phyloP scores from a whole-genome alignment of 2,329 filamentous ascomycete species.

The Cordyceps javanica region DNA sequence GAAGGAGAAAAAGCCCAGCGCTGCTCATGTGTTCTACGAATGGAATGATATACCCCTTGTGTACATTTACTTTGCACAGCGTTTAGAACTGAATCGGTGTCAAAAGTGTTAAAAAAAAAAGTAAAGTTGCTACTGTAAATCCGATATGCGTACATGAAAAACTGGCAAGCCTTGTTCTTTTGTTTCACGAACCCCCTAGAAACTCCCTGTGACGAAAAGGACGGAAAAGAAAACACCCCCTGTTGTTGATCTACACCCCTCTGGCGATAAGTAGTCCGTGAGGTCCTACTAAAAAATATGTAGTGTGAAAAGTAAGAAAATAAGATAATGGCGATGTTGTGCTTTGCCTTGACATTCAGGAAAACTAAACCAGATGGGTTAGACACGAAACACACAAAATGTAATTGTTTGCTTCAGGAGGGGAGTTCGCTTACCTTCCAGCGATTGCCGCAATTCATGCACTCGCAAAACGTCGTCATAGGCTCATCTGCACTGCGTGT shows the following conservation, averaged over 20 bases:
- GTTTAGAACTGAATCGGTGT: background rate
- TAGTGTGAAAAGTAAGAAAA: conserved; percentile 15
- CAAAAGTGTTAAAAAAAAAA: background rate
- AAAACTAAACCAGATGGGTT: conserved; percentile 3
- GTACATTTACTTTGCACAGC: too few species aligned
- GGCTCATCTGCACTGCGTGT: conserved; percentile 94
- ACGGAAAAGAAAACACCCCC: conserved; percentile 6
- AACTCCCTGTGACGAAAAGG: background rate
- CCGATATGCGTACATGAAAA: conserved; percentile 5
- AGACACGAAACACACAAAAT: background rate
- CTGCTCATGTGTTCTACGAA: conserved; percentile 7
- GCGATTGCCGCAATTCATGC: conserved; percentile 61
- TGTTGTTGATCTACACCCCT: conserved; percentile 1
- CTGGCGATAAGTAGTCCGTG: background rate
- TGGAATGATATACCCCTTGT: conserved; percentile 5
- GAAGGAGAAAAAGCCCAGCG: background rate
- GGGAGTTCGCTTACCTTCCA: conserved; percentile 58
- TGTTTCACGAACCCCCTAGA: background rate
- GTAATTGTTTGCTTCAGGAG: background rate
- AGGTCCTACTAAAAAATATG: background rate
- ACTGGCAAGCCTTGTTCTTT: conserved; percentile 3
- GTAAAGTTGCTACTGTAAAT: background rate
- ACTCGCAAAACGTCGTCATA: conserved; percentile 72
- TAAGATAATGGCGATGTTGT: background rate
- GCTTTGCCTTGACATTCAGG: background rate